A percentile compares a stretch with the other conserved stretches of the same genome.
Evolutionary conservation across 371 early-diverging fungal genomes (phyloP).

Genomic region (Apophysomyces ossiformis): DNA sequence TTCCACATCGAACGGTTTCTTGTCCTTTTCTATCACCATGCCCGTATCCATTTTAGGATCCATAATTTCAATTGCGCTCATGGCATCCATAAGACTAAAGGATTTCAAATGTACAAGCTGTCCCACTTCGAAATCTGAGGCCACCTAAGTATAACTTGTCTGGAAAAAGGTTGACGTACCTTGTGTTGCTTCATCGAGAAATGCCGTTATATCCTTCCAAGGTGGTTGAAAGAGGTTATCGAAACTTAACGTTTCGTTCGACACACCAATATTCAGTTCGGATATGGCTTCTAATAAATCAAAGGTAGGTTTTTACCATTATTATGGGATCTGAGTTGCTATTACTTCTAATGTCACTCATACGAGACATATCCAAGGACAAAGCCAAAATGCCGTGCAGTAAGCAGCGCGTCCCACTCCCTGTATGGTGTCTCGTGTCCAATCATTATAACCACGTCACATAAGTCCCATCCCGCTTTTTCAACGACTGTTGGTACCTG

Average conservation of each 20-base stretch:
- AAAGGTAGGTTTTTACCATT: background rate
- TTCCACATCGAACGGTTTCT: slow-evolving; percentile 50
- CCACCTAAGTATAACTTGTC: background rate
- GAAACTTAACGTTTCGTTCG: slow-evolving; percentile 8
- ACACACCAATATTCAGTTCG: slow-evolving; percentile 30
- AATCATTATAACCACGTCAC: background rate
- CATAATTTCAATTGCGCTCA: slow-evolving; percentile 86
- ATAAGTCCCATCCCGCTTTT: too few species aligned
- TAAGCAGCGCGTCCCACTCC: too few species aligned
- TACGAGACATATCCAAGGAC: slow-evolving; percentile 3
- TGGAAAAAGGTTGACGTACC: slow-evolving; percentile 36
- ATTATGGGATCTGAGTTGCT: background rate
- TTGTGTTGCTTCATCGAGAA: slow-evolving; percentile 55
- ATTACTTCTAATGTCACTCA: slow-evolving; percentile 23
- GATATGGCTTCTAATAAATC: slow-evolving; percentile 24
- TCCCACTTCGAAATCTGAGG: slow-evolving; percentile 65
- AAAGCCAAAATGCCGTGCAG: background rate
- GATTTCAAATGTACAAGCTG: slow-evolving; percentile 64
- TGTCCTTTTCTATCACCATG: slow-evolving; percentile 51
- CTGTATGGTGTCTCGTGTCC: too few species aligned
- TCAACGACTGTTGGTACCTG: too few species aligned
- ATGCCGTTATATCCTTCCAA: slow-evolving; percentile 61
- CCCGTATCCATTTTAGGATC: slow-evolving; percentile 87
- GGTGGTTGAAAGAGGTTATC: slow-evolving; percentile 25
- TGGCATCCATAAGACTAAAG: slow-evolving; percentile 75